A percentile compares a stretch with the other conserved stretches of the same genome.
Evolutionary conservation across 306 rosid genomes (phyloP).

Genomic region (Cucurbita maxima): DNA sequence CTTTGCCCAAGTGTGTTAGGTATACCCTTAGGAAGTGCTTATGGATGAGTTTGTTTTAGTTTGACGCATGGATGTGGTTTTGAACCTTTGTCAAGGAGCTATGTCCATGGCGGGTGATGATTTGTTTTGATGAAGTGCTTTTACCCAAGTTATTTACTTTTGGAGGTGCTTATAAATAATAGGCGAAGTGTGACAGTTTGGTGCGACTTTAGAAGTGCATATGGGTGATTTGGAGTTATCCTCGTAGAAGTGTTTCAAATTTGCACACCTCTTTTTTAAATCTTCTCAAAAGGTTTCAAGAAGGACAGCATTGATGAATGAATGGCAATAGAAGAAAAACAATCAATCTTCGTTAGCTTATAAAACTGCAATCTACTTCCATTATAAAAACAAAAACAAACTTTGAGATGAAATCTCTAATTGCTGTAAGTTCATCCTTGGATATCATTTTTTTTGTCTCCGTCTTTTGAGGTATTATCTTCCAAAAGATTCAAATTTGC

Average conservation of each 20-base stretch:
- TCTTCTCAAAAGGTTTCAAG: background rate
- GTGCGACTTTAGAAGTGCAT: background rate
- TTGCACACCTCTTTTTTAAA: too few relatives aligned
- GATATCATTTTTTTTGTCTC: constrained; percentile 20
- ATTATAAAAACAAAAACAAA: background rate
- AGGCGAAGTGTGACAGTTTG: background rate
- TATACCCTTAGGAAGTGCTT: background rate
- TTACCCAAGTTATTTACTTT: background rate
- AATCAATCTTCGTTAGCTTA: too few relatives aligned
- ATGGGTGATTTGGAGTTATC: too few relatives aligned
- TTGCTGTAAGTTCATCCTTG: constrained; percentile 39
- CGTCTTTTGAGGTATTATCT: constrained; percentile 28
- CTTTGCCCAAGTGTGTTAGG: background rate
- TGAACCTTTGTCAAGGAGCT: too few relatives aligned
- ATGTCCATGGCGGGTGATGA: background rate
- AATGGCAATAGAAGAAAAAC: too few relatives aligned
- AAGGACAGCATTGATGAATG: background rate
- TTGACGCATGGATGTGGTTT: too few relatives aligned
- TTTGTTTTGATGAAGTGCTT: background rate
- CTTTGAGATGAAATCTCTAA: constrained; percentile 20
- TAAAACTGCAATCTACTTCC: too few relatives aligned
- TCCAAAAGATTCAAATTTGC: constrained; percentile 39
- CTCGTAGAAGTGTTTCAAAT: too few relatives aligned
- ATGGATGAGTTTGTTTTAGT: background rate
- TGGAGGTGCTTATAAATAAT: background rate